Evolutionary conservation across 2,329 filamentous ascomycete species (phyloP), one percentile per base, ranked within the genome.

Genomic region (Nannizziopsis arthrosporioides): DNA sequence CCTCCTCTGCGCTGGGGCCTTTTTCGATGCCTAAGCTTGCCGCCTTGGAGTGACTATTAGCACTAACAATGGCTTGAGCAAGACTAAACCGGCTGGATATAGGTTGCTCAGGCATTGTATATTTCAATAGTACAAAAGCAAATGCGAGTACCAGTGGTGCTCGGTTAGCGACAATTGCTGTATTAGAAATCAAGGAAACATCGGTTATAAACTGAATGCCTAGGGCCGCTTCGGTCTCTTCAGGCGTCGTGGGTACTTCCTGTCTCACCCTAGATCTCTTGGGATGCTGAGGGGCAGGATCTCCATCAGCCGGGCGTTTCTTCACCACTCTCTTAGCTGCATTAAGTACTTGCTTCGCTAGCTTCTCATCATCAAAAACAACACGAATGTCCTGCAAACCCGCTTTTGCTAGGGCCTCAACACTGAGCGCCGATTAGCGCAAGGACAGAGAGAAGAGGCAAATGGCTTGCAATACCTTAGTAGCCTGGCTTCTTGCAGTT

Each of bases 41-140:
- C 8, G 87, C 87, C 65, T 89, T 89, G 32, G 77, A 79, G 54
- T 81, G 77, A 51, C 84, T 87, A 60, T 90, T 92, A 22, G 80
- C 80, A 60, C 85, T 89, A 12, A 93, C 84, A 1, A 92, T 81
- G 0, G 85, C 86, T 63, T 94, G 87, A 0, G 82, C 85, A 15
- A 94, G 69, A 60, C 86, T 93, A 15, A 94, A 68, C 41, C 85
- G 74, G 61, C 85, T 90, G n/a, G 85, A 92, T 2, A 82, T 72
- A 2, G 87, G 87, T 61, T 94, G 88, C 55, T 85, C 81, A 0
- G 87, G 84, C 82, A 89, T 90, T 0, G 85, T 93, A 60, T 83
- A 81, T 40, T 84, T 81, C 41, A 93, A 62, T 42, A 90, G 61
- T 51, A 80, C 77, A 11, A 87, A 76, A 0, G 83, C 80, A 63